Evolutionary conservation across 768 basidiomycete species (phyloP).

Genomic region (Suillus lakei): DNA sequence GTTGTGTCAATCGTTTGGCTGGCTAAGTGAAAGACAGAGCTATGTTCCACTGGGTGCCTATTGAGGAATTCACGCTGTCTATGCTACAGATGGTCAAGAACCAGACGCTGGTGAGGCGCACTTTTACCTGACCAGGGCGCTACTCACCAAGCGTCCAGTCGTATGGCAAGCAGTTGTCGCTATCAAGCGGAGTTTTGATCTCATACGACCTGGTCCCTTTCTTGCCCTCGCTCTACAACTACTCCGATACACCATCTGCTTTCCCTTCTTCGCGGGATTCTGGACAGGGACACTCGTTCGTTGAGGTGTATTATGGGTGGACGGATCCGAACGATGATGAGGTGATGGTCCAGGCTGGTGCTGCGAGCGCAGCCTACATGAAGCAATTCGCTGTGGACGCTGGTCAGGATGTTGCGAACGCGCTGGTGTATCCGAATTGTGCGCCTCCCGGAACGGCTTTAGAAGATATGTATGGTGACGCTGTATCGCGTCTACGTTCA

Average conservation of each 20-base stretch:
- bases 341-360: constrained; percentile 45
- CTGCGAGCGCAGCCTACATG: constrained; percentile 45
- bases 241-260: constrained; percentile 45
- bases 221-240: constrained; percentile 45
- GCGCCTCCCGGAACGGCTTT: constrained; percentile 58
- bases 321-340: constrained; percentile 37
- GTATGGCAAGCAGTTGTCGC: constrained; percentile 12
- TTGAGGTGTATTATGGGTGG: constrained; percentile 57
- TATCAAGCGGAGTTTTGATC: constrained; percentile 1
- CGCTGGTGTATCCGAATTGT: constrained; percentile 63
- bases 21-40: neutral
- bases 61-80: neutral
- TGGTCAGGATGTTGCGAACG: constrained; percentile 43
- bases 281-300: constrained; percentile 44
- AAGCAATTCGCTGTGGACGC: constrained; percentile 39
- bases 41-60: neutral
- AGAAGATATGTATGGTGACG: constrained; percentile 53
- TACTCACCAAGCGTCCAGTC: constrained; percentile 10
- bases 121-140: neutral
- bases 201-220: constrained; percentile 51
- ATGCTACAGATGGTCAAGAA: constrained; percentile 1
- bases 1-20: neutral
- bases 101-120: neutral
- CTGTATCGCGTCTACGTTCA: constrained; percentile 43
- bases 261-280: constrained; percentile 45